These are phyloP conservation scores for Gossypium raimondii DNA, from an alignment of 345 rosid species.

Conservation along the genomic window DNA sequence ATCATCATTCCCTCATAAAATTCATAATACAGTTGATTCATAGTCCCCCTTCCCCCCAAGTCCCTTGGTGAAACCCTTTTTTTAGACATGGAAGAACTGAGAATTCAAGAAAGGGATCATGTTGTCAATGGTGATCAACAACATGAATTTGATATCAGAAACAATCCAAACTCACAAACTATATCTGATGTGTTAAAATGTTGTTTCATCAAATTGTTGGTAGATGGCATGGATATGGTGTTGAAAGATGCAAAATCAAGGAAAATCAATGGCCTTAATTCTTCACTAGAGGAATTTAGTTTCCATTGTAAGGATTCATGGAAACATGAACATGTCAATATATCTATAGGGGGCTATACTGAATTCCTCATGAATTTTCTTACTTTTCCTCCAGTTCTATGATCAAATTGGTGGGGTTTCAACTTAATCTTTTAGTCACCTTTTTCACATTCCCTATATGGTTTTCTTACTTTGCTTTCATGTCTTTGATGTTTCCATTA, in stretches of 20 bases:
- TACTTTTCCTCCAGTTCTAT: constrained; percentile 3
- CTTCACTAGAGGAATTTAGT: background rate
- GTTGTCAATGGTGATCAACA: constrained; percentile 1
- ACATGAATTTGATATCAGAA: background rate
- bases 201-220: constrained; percentile 16
- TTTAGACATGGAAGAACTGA: constrained; percentile 10
- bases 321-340: background rate
- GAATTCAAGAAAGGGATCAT: background rate
- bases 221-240: constrained; percentile 25
- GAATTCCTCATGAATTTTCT: constrained; percentile 15
- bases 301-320: background rate
- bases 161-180: background rate
- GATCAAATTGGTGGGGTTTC: constrained; percentile 24
- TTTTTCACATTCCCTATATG: constrained; percentile 29
- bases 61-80: background rate
- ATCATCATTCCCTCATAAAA: background rate
- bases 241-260: constrained; percentile 23
- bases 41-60: background rate
- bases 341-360: background rate
- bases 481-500: constrained; percentile 24
- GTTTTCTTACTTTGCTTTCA: constrained; percentile 17
- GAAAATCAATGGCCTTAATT: background rate
- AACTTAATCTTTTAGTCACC: constrained; percentile 22
- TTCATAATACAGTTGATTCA: background rate
- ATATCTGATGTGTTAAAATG: constrained; percentile 13